Conservation (phyloP, 1,284 basidiomycete species). For the Apiotrichum laibachii region DNA sequence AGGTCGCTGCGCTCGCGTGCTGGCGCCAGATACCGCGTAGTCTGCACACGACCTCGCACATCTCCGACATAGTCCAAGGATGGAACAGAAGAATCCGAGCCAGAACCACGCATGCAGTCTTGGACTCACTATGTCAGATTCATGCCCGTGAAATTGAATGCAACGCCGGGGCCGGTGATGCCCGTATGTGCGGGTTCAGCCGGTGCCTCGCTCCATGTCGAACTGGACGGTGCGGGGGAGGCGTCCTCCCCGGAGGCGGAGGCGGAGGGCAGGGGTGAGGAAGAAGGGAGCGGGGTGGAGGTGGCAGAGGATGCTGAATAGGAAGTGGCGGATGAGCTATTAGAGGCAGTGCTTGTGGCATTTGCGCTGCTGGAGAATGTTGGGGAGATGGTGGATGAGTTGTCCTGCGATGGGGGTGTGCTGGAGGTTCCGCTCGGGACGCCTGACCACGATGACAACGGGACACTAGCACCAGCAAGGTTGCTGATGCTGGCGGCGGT, state of each 20-base stretch:
- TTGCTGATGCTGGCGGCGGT: neutral
- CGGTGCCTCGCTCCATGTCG: conserved; percentile 5
- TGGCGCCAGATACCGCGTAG: no score
- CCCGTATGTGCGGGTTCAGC: conserved; percentile 1
- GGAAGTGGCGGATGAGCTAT: neutral
- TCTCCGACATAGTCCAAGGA: no score
- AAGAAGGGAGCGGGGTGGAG: neutral
- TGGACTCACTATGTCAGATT: conserved; percentile 20
- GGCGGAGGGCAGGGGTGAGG: neutral
- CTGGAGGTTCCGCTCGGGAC: neutral
- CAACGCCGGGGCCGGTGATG: conserved; percentile 1
- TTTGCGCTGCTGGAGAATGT: no score
- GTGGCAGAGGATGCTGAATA: neutral
- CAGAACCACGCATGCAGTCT: no score
- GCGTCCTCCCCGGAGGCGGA: neutral
- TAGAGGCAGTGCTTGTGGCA: no score
- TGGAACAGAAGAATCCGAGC: no score
- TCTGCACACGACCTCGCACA: neutral
- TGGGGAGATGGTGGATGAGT: no score
- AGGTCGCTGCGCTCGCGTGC: no score
- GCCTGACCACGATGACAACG: no score
- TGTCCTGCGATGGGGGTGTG: no score
- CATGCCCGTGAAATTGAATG: conserved; percentile 15
- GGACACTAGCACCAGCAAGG: neutral
- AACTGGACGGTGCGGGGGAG: no score